Conservation (phyloP, 164 flowering plant genomes). For the Umbellularia californica region DNA sequence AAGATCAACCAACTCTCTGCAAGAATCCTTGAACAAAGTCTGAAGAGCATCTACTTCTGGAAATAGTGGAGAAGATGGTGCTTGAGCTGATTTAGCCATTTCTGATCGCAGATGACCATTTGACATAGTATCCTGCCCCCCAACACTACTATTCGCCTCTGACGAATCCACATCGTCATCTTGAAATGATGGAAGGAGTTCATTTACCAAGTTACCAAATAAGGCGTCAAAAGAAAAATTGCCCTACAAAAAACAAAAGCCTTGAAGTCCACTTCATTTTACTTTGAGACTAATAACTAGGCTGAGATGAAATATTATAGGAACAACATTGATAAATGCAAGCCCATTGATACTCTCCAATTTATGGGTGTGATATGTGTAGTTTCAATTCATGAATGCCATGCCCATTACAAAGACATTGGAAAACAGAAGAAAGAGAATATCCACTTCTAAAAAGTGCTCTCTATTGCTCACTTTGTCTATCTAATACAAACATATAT, state of each 20-base stretch:
- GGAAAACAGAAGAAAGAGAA: too few species aligned
- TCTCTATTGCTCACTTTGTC: too few species aligned
- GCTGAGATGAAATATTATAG: neutral
- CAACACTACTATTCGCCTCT: conserved; percentile 50
- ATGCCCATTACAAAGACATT: too few species aligned
- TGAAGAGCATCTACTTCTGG: conserved; percentile 89
- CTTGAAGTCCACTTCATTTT: neutral
- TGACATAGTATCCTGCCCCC: conserved; percentile 45
- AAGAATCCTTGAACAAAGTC: conserved; percentile 79
- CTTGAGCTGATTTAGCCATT: conserved; percentile 44
- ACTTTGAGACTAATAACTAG: neutral
- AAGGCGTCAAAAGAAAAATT: conserved; percentile 96
- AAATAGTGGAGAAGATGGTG: conserved; percentile 56
- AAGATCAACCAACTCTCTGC: conserved; percentile 79
- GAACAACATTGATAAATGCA: neutral
- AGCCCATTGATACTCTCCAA: too few species aligned
- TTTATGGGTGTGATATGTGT: too few species aligned
- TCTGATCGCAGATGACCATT: conserved; percentile 70
- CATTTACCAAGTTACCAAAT: conserved; percentile 89
- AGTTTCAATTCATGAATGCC: too few species aligned
- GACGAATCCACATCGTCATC: conserved; percentile 68
- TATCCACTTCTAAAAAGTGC: too few species aligned
- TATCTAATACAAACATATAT: too few species aligned
- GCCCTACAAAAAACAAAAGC: conserved; percentile 46
- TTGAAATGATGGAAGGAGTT: conserved; percentile 72